phyloP scores from a whole-genome alignment of 768 basidiomycete genomes.

The Rickenella mellea region DNA sequence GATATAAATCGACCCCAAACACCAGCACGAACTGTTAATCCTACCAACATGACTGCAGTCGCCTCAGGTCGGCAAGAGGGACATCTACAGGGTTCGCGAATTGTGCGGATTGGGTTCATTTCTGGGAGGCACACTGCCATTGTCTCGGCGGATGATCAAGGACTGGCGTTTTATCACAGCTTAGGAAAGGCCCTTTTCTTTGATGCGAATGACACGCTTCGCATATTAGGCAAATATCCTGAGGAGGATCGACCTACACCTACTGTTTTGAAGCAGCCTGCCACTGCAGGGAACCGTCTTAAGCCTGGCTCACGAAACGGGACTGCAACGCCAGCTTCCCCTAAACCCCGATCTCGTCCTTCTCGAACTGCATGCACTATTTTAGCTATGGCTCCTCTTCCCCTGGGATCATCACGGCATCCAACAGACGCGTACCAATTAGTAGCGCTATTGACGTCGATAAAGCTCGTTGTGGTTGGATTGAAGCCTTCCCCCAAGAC shows the following conservation, averaged over 20 bases:
- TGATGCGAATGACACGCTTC: constrained; percentile 87
- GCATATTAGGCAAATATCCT: constrained; percentile 89
- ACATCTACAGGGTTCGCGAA: constrained; percentile 70
- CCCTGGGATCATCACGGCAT: constrained; percentile 66
- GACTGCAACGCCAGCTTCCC: constrained; percentile 13
- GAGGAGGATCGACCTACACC: constrained; percentile 25
- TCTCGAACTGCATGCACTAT: constrained; percentile 47
- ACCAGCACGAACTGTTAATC: constrained; percentile 61
- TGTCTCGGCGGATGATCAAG: constrained; percentile 81
- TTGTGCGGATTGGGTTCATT: constrained; percentile 78
- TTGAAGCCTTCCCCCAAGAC: constrained; percentile 87
- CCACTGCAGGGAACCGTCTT: constrained; percentile 8
- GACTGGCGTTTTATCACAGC: constrained; percentile 91
- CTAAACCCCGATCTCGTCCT: constrained; percentile 35
- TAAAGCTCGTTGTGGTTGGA: constrained; percentile 89
- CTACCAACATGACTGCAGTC: constrained; percentile 60
- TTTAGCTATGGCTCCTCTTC: constrained; percentile 73
- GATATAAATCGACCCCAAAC: constrained; percentile 61
- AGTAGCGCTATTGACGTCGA: constrained; percentile 78
- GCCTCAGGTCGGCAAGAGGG: constrained; percentile 78
- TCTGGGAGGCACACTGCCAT: constrained; percentile 89
- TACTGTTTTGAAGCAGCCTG: no score
- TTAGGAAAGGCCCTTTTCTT: constrained; percentile 91
- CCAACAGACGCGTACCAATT: constrained; percentile 72
- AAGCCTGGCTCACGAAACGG: constrained; percentile 13